Percentiles rank a stretch among this genome's conserved stretches.
Conservation (phyloP, 2,329 filamentous ascomycete species). For the Myriosclerotinia curreyana region DNA sequence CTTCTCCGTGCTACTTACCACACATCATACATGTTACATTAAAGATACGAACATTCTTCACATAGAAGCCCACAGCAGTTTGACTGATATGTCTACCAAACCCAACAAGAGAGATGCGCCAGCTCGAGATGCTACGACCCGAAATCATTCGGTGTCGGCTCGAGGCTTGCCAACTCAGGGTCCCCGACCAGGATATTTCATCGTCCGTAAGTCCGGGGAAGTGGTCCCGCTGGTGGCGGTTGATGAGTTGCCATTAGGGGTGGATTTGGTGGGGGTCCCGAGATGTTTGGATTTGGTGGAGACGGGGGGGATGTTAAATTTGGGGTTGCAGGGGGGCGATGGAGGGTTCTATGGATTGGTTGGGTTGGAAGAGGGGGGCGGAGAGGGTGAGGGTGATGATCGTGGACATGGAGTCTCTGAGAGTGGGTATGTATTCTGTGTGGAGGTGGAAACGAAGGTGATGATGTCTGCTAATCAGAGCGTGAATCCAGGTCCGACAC, state of each 20-base stretch:
- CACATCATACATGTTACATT: neutral
- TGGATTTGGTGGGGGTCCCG: constrained; percentile 42
- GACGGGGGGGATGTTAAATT: constrained; percentile 36
- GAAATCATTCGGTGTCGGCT: neutral
- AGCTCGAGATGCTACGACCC: neutral
- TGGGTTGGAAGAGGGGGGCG: constrained; percentile 8
- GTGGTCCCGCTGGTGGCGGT: constrained; percentile 54
- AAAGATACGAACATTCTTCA: neutral
- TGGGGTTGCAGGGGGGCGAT: constrained; percentile 30
- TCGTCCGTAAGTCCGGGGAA: constrained; percentile 45
- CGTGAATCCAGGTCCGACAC: neutral
- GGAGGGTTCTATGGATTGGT: constrained; percentile 28
- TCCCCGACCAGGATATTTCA: constrained; percentile 42
- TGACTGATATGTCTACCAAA: neutral
- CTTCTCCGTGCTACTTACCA: constrained; percentile 7
- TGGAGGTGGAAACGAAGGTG: neutral
- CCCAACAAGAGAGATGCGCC: neutral
- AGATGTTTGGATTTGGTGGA: constrained; percentile 34
- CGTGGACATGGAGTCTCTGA: neutral
- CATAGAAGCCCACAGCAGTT: neutral
- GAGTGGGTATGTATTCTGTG: constrained; percentile 1
- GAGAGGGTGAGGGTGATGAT: neutral
- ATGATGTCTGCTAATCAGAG: constrained; percentile 2
- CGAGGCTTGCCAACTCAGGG: neutral
- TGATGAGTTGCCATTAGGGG: constrained; percentile 49